Evolutionary conservation across 345 rosid genomes (phyloP), one percentile per base, ranked within the genome.

Genomic region (Arabis alpina): DNA sequence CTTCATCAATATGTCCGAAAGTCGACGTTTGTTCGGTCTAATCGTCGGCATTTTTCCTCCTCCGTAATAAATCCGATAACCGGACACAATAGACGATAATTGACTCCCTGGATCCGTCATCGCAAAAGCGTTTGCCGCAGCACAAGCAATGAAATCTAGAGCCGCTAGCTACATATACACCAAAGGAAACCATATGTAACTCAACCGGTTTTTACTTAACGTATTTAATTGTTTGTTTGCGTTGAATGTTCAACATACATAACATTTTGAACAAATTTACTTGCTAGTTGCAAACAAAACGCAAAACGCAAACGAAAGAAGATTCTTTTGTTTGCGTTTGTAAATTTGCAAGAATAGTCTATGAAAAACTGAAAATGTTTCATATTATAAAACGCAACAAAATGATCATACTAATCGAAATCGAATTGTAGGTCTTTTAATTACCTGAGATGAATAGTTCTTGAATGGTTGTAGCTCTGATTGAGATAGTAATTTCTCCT

Each of bases 41-140:
- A 92, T 92, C 25, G 96, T 92, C 12, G 97, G 96, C 99, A 94
- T 91, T 74, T 70, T 83, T 49, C 99, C 97, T 6, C 83, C 93
- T 6, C 99, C 98, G 34, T 83, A 86, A 65, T 89, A 89, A 42
- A 85, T 90, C 58, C 97, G 80, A 70, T 82, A 88, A n/a, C 98
- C 98, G 30, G 99, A 88, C 4, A 95, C 92, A 71, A 90, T 70
- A 47, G 99, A 92, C n/a, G 98, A 92, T 34, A 94, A 72, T 72
- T 82, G 99, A 77, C 99, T 94, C 34, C 99, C 98, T 0, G 98
- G 87, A 78, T 92, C 99, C 1, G 99, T 89, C 99, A 94, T 91
- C 34, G 98, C 93, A 79, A 94, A 94, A 41, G 96, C 98, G 76
- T 89, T 82, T 0, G 98, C 76, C 39, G 93, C 90, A 1, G 90